phyloP scores from a whole-genome alignment of 164 flowering plant species.

The Echeveria elegans region DNA sequence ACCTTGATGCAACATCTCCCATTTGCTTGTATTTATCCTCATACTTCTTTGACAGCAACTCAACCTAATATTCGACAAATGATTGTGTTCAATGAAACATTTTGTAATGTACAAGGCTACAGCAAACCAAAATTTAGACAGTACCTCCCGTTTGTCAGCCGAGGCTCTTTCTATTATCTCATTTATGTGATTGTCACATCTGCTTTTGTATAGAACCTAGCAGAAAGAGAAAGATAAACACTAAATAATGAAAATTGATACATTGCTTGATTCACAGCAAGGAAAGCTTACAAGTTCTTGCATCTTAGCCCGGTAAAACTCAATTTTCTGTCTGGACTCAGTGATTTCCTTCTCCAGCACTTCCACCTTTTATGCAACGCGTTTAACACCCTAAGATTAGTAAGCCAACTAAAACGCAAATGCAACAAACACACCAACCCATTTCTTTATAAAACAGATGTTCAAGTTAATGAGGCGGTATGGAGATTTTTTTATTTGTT shows the following conservation, averaged over 20 bases:
- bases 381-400: not conserved
- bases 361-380: constrained; percentile 46
- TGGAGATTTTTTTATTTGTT: no score
- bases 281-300: constrained; percentile 84
- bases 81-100: not conserved
- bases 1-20: constrained; percentile 78
- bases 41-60: constrained; percentile 71
- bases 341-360: constrained; percentile 79
- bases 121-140: not conserved
- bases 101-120: not conserved
- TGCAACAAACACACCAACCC: not conserved
- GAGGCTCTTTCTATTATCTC: constrained; percentile 76
- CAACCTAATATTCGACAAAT: constrained; percentile 45
- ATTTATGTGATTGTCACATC: constrained; percentile 93
- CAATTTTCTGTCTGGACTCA: constrained; percentile 76
- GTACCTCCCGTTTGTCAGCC: constrained; percentile 85
- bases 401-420: not conserved
- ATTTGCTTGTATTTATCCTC: constrained; percentile 87
- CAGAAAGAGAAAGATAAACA: constrained; percentile 8
- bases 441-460: not conserved
- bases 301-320: constrained; percentile 74
- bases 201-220: constrained; percentile 81
- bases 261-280: not conserved
- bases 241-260: constrained; percentile 1
- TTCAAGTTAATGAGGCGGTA: not conserved